Conservation (phyloP, 805 yeast species). For the Diddensiella santjacobensis region DNA sequence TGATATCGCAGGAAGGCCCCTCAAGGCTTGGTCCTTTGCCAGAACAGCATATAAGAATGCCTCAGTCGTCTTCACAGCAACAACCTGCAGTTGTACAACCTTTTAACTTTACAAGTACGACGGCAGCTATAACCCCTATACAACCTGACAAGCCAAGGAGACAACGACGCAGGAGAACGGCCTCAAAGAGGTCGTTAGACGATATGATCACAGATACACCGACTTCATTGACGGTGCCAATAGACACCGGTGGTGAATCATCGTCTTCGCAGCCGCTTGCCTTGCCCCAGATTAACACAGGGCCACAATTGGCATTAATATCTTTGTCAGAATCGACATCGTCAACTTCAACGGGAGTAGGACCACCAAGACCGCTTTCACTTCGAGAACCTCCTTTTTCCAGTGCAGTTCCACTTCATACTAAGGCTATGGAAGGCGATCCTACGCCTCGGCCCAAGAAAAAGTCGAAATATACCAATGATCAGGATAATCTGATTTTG, state of each 20-base stretch:
- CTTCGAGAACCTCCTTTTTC: constrained; percentile 51
- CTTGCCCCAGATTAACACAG: constrained; percentile 16
- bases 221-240: constrained; percentile 16
- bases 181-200: constrained; percentile 26
- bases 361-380: constrained; percentile 20
- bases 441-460: constrained; percentile 52
- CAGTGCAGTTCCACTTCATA: constrained; percentile 39
- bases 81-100: too few species aligned
- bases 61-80: constrained; percentile 5
- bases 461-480: constrained; percentile 63
- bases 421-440: constrained; percentile 40
- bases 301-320: neutral
- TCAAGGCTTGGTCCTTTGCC: neutral
- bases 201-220: constrained; percentile 21
- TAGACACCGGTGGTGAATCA: neutral
- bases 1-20: neutral
- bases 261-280: constrained; percentile 1
- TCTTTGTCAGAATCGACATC: constrained; percentile 7
- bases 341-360: constrained; percentile 3
- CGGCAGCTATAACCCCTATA: constrained; percentile 21
- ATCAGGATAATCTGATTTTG: constrained; percentile 65
- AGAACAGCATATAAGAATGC: neutral
- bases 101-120: constrained; percentile 17
- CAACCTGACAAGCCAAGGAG: constrained; percentile 8
- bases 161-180: constrained; percentile 22